A percentile compares a stretch with the other conserved stretches of the same genome.
Conservation (phyloP, 2,329 filamentous ascomycete genomes). For the Blumeriella jaapii region DNA sequence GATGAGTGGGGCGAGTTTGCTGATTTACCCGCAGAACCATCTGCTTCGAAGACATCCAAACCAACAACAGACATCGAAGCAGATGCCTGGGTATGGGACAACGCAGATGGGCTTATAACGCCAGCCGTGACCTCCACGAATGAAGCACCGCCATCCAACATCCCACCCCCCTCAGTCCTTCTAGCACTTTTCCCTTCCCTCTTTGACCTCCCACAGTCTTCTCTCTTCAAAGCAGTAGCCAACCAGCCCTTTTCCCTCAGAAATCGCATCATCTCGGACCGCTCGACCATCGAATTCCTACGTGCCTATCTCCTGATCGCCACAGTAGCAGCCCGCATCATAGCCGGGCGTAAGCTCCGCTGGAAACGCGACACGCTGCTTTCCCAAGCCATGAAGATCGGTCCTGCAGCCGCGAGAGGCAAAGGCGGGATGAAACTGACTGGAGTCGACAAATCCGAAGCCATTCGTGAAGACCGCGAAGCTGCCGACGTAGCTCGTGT, state of each 20-base stretch:
- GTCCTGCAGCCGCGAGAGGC: slow-evolving; percentile 56
- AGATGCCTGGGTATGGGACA: slow-evolving; percentile 27
- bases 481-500: slow-evolving; percentile 61
- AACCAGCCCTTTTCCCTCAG: slow-evolving; percentile 45
- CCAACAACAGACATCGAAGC: slow-evolving; percentile 14
- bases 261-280: slow-evolving; percentile 51
- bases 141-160: slow-evolving; percentile 45
- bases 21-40: slow-evolving; percentile 28
- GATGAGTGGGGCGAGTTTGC: slow-evolving; percentile 45
- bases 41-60: slow-evolving; percentile 8
- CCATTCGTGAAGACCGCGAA: slow-evolving; percentile 75
- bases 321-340: slow-evolving; percentile 62
- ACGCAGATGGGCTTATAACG: slow-evolving; percentile 16
- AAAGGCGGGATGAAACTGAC: slow-evolving; percentile 88
- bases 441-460: slow-evolving; percentile 72
- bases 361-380: slow-evolving; percentile 87
- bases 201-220: slow-evolving; percentile 51
- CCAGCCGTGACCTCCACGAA: slow-evolving; percentile 5
- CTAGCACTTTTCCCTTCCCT: slow-evolving; percentile 65
- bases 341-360: slow-evolving; percentile 72
- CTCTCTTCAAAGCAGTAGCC: slow-evolving; percentile 54
- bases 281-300: slow-evolving; percentile 51
- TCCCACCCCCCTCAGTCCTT: slow-evolving; percentile 78
- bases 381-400: slow-evolving; percentile 79
- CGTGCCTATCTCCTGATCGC: slow-evolving; percentile 51